phyloP scores from a whole-genome alignment of 495 filamentous ascomycete genomes.

The Entonaema liquescens region DNA sequence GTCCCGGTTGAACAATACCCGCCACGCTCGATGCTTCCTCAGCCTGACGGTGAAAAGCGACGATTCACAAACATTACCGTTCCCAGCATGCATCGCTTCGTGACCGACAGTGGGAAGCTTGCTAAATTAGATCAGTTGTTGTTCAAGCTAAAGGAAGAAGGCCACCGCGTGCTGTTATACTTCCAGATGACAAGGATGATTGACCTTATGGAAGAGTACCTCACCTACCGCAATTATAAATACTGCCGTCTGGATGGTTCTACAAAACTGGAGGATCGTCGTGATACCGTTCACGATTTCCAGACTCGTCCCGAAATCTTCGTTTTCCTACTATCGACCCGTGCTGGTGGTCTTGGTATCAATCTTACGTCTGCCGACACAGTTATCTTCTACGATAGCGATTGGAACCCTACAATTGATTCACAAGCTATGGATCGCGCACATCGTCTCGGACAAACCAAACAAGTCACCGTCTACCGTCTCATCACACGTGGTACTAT shows the following conservation, averaged over 20 bases:
- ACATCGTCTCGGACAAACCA: conserved; percentile 95
- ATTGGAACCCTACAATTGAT: conserved; percentile 99
- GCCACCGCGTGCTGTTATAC: conserved; percentile 96
- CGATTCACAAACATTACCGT: conserved; percentile 91
- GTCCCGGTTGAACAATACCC: conserved; percentile 71
- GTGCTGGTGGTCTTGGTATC: conserved; percentile 97
- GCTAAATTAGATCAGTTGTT: conserved; percentile 90
- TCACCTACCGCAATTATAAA: conserved; percentile 98
- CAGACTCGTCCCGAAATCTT: conserved; percentile 92
- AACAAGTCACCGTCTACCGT: conserved; percentile 95
- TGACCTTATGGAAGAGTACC: conserved; percentile 98
- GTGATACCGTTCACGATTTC: conserved; percentile 97
- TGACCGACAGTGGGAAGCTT: conserved; percentile 96
- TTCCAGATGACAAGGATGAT: conserved; percentile 99
- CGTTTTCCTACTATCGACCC: conserved; percentile 93
- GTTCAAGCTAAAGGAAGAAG: conserved; percentile 85
- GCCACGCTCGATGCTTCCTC: conserved; percentile 70
- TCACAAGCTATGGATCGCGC: conserved; percentile 99
- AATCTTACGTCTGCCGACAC: conserved; percentile 92
- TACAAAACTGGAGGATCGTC: conserved; percentile 96
- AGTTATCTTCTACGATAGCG: conserved; percentile 99
- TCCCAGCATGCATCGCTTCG: conserved; percentile 98
- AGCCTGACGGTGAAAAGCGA: conserved; percentile 77
- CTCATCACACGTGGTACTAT: conserved; percentile 97
- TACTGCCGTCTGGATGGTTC: conserved; percentile 96